These are phyloP conservation scores for Ceratocystis albifundus DNA, from an alignment of 2,329 filamentous ascomycete genomes.

Conservation along the genomic window DNA sequence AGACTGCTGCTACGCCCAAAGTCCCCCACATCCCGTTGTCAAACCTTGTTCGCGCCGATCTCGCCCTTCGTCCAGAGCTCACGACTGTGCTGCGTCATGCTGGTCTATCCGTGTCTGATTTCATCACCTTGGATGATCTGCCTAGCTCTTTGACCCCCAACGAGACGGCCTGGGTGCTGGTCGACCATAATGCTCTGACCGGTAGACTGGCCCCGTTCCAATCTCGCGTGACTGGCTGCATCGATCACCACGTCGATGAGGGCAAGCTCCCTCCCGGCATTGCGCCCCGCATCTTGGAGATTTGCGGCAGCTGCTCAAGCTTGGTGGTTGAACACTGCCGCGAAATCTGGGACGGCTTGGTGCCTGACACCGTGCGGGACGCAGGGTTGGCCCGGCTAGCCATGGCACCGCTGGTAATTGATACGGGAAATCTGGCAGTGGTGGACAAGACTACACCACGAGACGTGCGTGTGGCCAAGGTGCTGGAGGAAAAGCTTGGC, in stretches of 20 bases:
- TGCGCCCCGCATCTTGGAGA: constrained; percentile 50
- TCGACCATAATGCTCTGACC: constrained; percentile 68
- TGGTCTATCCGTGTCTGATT: constrained; percentile 45
- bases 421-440: constrained; percentile 54
- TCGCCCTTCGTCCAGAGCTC: constrained; percentile 63
- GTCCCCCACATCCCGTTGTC: constrained; percentile 59
- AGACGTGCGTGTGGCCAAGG: constrained; percentile 47
- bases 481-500: constrained; percentile 42
- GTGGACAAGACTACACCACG: constrained; percentile 53
- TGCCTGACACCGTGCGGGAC: constrained; percentile 33
- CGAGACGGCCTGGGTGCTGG: constrained; percentile 54
- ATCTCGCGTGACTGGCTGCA: constrained; percentile 47
- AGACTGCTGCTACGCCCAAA: constrained; percentile 45
- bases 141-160: constrained; percentile 38
- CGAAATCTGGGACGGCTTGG: constrained; percentile 39
- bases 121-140: constrained; percentile 51
- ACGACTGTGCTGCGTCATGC: constrained; percentile 51
- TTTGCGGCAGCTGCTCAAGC: constrained; percentile 61
- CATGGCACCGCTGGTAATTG: constrained; percentile 59
- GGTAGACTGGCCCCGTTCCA: constrained; percentile 47
- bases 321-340: constrained; percentile 52
- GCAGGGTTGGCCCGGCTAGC: constrained; percentile 54
- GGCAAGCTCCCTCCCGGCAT: constrained; percentile 37
- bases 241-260: constrained; percentile 75
- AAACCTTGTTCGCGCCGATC: constrained; percentile 56